Percentiles rank a stretch among this genome's conserved stretches.
phyloP scores from a whole-genome alignment of 768 basidiomycete genomes.

The Kwoniella botswanensis region DNA sequence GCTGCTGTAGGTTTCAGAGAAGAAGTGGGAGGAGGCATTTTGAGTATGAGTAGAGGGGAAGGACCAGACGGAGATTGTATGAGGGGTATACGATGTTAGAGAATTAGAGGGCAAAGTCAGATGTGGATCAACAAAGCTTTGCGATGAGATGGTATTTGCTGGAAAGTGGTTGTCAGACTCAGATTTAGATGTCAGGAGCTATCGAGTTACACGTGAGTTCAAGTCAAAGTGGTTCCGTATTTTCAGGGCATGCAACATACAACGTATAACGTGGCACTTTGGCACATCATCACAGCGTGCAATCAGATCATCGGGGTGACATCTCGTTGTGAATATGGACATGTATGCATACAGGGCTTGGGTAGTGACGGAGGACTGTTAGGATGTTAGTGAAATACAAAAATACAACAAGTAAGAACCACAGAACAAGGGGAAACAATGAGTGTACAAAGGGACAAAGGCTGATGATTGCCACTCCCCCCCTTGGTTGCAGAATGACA shows the following conservation, averaged over 20 bases:
- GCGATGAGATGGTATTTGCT: slow-evolving; percentile 3
- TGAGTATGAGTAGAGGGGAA: background rate
- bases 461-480: background rate
- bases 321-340: background rate
- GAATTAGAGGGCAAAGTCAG: background rate
- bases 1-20: slow-evolving; percentile 45
- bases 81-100: background rate
- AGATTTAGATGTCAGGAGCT: background rate
- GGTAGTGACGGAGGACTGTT: no score
- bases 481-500: background rate
- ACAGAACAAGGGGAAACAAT: background rate
- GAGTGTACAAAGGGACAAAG: background rate
- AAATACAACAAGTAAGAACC: no score
- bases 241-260: slow-evolving; percentile 4
- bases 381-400: no score
- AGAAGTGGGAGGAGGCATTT: slow-evolving; percentile 56
- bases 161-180: background rate
- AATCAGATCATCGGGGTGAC: background rate
- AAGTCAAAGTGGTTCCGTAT: background rate
- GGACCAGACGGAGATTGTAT: background rate
- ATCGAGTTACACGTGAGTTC: slow-evolving; percentile 5
- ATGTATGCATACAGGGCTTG: background rate
- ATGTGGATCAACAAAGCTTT: background rate
- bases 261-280: slow-evolving; percentile 13
- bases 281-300: background rate